Percentiles rank a stretch among this genome's conserved stretches.
phyloP scores from a whole-genome alignment of 148 eudicot species.

The Rhododendron griersonianum region DNA sequence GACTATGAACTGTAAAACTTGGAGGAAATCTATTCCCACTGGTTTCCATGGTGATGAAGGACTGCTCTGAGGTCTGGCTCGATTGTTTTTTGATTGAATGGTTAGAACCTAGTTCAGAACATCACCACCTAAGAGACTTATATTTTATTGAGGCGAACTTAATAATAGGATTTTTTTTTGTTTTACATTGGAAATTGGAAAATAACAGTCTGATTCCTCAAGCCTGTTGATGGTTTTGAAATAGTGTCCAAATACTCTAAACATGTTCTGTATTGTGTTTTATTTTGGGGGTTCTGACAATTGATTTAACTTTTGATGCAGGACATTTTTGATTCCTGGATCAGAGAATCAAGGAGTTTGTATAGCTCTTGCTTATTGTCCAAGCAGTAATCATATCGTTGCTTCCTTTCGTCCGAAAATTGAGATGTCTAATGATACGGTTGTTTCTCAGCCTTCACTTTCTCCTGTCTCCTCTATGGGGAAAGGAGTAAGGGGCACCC shows the following conservation, averaged over 20 bases:
- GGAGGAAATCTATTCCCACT: neutral
- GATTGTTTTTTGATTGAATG: neutral
- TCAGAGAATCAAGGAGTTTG: constrained; percentile 80
- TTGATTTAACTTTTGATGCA: constrained; percentile 14
- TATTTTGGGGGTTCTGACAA: constrained; percentile 7
- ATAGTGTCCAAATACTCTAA: neutral
- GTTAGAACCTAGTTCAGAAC: neutral
- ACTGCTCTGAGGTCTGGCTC: neutral
- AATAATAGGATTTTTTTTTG: neutral
- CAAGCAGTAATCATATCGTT: constrained; percentile 45
- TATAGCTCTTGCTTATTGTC: constrained; percentile 73
- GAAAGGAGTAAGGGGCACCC: constrained; percentile 55
- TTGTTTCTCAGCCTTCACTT: constrained; percentile 45
- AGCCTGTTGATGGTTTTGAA: neutral
- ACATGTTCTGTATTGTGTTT: neutral
- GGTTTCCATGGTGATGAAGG: neutral
- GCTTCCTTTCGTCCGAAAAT: constrained; percentile 87
- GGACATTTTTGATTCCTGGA: constrained; percentile 60
- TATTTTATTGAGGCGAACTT: neutral
- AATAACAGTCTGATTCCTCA: neutral
- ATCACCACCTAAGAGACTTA: neutral
- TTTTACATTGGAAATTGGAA: neutral
- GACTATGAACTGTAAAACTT: neutral
- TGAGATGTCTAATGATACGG: constrained; percentile 27
- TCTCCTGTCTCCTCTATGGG: constrained; percentile 37